Conservation (phyloP, 2,329 filamentous ascomycete species). For the Neopestalotiopsis clavispora region DNA sequence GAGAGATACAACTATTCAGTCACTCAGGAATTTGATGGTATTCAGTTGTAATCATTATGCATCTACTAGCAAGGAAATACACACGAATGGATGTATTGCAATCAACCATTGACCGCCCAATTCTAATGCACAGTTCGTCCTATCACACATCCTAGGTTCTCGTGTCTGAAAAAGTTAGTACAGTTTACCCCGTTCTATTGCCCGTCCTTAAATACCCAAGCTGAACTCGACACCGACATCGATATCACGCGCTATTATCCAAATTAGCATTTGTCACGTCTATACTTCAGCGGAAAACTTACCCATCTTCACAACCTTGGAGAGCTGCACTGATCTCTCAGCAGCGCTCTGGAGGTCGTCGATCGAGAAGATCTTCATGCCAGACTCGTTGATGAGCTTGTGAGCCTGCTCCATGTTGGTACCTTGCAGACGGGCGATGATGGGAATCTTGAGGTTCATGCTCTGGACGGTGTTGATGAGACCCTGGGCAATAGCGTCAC, state of each 20-base stretch:
- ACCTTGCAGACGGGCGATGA: constrained; percentile 95
- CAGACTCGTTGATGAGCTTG: constrained; percentile 92
- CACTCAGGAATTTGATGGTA: constrained; percentile 10
- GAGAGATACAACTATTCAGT: not conserved
- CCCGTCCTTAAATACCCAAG: constrained; percentile 78
- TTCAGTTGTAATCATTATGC: constrained; percentile 19
- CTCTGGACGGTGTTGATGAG: constrained; percentile 93
- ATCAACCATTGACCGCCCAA: constrained; percentile 17
- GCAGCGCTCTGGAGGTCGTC: constrained; percentile 96
- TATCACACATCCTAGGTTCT: constrained; percentile 21
- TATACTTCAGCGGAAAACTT: constrained; percentile 44
- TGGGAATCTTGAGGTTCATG: constrained; percentile 95
- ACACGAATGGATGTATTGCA: constrained; percentile 18
- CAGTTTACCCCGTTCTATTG: constrained; percentile 31
- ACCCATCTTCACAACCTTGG: constrained; percentile 99
- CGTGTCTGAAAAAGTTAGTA: constrained; percentile 39
- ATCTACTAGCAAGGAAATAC: constrained; percentile 11
- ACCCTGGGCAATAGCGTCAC: constrained; percentile 95
- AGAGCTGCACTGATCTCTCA: constrained; percentile 98
- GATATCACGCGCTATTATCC: constrained; percentile 78
- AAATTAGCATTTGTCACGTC: constrained; percentile 27
- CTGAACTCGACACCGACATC: constrained; percentile 96
- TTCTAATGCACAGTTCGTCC: constrained; percentile 20
- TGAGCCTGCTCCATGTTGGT: constrained; percentile 98
- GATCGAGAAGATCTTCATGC: constrained; percentile 99